These are phyloP conservation scores for Ilyonectria mors-panacis DNA, from an alignment of 2,329 filamentous ascomycete genomes.

Conservation along the genomic window DNA sequence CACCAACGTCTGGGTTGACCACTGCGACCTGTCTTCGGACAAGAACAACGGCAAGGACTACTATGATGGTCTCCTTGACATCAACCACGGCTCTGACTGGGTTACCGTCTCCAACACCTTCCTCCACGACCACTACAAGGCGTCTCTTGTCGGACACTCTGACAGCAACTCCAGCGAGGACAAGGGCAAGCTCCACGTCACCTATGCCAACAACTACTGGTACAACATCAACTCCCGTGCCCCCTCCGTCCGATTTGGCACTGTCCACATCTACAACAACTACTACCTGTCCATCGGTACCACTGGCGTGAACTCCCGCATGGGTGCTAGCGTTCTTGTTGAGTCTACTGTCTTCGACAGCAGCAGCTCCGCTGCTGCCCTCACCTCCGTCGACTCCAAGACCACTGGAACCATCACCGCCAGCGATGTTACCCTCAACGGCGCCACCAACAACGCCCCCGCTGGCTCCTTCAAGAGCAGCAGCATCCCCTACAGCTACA, in stretches of 20 bases:
- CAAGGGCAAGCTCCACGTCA: conserved; percentile 73
- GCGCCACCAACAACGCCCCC: conserved; percentile 56
- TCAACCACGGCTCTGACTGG: conserved; percentile 74
- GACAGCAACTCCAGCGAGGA: conserved; percentile 72
- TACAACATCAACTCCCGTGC: conserved; percentile 74
- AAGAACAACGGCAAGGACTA: conserved; percentile 75
- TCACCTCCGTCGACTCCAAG: conserved; percentile 59
- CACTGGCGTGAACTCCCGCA: conserved; percentile 69
- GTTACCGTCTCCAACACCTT: conserved; percentile 62
- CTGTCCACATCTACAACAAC: conserved; percentile 73
- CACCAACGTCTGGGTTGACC: conserved; percentile 77
- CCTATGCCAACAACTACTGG: conserved; percentile 78
- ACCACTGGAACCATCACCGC: conserved; percentile 58
- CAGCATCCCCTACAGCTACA: conserved; percentile 67
- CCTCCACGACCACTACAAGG: conserved; percentile 66
- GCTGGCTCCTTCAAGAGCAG: conserved; percentile 65
- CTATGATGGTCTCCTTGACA: conserved; percentile 77
- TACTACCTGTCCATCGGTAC: conserved; percentile 58
- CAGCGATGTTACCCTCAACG: conserved; percentile 61
- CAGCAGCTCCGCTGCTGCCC: conserved; percentile 49
- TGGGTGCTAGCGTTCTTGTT: conserved; percentile 71
- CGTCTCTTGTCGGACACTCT: conserved; percentile 72
- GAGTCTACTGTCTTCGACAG: conserved; percentile 68
- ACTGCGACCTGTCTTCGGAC: conserved; percentile 75
- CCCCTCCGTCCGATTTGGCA: conserved; percentile 77